Evolutionary conservation across 208 protist genomes (phyloP).

Genomic region (Blechomonas ayalai): DNA sequence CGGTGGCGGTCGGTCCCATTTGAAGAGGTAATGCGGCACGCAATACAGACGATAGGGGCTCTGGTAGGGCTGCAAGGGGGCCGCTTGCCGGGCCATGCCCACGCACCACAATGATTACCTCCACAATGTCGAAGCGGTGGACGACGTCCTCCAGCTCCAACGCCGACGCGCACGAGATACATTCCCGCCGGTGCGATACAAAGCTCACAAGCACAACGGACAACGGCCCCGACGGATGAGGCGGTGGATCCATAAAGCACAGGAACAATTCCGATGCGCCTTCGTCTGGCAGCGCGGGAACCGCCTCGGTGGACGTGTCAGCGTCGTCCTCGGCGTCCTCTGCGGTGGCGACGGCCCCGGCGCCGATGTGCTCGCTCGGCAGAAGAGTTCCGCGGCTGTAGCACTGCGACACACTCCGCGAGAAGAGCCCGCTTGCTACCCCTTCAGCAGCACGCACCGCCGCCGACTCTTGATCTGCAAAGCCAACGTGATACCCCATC

Average conservation of each 20-base stretch:
- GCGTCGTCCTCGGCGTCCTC: not conserved
- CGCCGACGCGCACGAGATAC: slow-evolving; percentile 16
- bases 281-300: not conserved
- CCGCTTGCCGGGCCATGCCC: not conserved
- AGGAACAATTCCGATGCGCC: slow-evolving; percentile 61
- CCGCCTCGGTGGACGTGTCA: not conserved
- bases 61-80: slow-evolving; percentile 20
- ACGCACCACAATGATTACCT: slow-evolving; percentile 44
- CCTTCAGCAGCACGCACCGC: slow-evolving; percentile 69
- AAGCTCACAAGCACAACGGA: slow-evolving; percentile 68
- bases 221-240: slow-evolving; percentile 3
- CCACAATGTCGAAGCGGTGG: slow-evolving; percentile 62
- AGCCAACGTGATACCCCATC: slow-evolving; percentile 87
- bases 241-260: slow-evolving; percentile 31
- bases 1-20: slow-evolving; percentile 57
- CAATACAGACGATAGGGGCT: slow-evolving; percentile 31
- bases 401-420: slow-evolving; percentile 52
- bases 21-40: slow-evolving; percentile 49
- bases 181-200: slow-evolving; percentile 38
- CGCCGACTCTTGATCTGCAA: slow-evolving; percentile 82
- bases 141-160: slow-evolving; percentile 65
- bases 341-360: not conserved
- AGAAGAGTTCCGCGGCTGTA: slow-evolving; percentile 81
- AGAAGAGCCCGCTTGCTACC: slow-evolving; percentile 61
- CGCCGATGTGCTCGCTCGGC: slow-evolving; percentile 47